Evolutionary conservation across 2,329 filamentous ascomycete species (phyloP), one percentile per base, ranked within the genome.

Genomic region (Xylariomycetidae sp.): DNA sequence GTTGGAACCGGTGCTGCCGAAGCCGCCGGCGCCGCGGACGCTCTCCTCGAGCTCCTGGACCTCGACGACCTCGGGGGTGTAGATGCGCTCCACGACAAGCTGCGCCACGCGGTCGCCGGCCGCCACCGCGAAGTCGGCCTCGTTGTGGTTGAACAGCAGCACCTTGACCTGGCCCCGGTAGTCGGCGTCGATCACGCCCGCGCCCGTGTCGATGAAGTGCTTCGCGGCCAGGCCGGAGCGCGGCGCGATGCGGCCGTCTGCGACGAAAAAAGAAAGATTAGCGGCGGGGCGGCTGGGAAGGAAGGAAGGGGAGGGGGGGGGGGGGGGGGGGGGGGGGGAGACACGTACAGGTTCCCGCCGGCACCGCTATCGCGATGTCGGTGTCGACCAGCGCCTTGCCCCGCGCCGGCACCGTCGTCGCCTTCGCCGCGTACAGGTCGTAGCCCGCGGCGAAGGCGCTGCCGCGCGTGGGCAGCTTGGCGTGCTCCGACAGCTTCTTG

Each of bases 131-230:
- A 93, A 96, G 58, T 95, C 88, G 25, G 65, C 64, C 31, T 95
- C 88, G 32, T 74, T 74, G 60, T 94, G 82, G 67, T 98, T 98
- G 63, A 96, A 96, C 32, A 98, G 76, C 47, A 98, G 72, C 17
- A 98, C 84, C 70, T 93, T 95, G 52, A 98, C 82, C 48, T 85
- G 85, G 14, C 92, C 92, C 22, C 92, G 77, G 68, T 98, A 98
- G 63, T 98, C 92, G 20, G 90, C 89, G 61, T 98, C 92, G 51
- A 98, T 96, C 44, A 98, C 92, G 34, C 92, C 92, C 0, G 92
- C 92, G 42, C 93, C 88, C 0, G 85, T 92, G 60, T 95, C 88
- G 58, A 98, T 96, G 64, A 89, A 92, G 67, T 96, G 79, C 68
- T 98, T 98, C 40, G 80, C 72, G 3, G 90, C 90, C 22, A 95